These are phyloP conservation scores for Alternaria sp. DNA, from an alignment of 2,329 filamentous ascomycete species.

Conservation along the genomic window DNA sequence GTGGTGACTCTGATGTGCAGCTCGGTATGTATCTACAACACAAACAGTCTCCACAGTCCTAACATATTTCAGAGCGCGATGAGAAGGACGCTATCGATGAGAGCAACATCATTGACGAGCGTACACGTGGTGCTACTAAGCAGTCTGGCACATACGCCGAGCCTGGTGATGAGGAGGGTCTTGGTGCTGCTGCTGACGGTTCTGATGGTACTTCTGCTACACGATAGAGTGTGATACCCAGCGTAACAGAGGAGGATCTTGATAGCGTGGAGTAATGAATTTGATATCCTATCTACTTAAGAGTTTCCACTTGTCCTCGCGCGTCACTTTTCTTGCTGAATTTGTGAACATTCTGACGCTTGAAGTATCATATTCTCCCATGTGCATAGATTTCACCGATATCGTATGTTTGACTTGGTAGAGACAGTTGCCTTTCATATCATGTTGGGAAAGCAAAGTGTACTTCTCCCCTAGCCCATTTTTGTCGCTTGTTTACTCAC, in stretches of 20 bases:
- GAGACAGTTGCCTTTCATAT: no score
- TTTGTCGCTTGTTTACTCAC: background rate
- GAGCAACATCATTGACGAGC: conserved; percentile 57
- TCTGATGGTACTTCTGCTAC: conserved; percentile 46
- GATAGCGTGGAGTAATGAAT: background rate
- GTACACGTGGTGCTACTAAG: conserved; percentile 60
- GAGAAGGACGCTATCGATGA: conserved; percentile 61
- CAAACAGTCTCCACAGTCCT: background rate
- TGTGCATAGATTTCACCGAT: no score
- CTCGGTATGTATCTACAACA: conserved; percentile 50
- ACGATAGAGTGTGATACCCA: background rate
- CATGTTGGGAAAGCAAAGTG: accelerated
- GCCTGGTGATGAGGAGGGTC: conserved; percentile 62
- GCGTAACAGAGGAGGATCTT: accelerated
- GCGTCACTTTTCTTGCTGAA: no score
- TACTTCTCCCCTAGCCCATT: no score
- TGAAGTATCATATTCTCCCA: no score
- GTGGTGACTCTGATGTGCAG: conserved; percentile 58
- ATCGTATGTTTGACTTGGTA: no score
- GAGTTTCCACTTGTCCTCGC: background rate
- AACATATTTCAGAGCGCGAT: conserved; percentile 51
- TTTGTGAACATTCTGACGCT: no score
- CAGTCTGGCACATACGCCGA: conserved; percentile 57
- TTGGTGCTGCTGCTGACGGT: conserved; percentile 51
- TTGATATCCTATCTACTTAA: background rate